Evolutionary conservation across 257 asterid species (phyloP).

Genomic region (Lycium ferocissimum): DNA sequence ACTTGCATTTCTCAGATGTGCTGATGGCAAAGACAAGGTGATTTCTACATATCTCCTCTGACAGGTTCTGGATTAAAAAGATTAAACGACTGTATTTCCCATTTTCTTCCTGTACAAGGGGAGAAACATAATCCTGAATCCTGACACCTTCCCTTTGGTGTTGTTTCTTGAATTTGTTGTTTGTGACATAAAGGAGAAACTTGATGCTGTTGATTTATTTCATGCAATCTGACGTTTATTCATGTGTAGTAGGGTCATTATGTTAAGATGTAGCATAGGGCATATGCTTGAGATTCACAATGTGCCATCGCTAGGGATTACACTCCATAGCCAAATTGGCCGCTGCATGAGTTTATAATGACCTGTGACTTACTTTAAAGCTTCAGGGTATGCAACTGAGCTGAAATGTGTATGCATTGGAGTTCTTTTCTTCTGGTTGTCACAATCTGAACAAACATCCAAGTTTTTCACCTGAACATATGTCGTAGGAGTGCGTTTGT

Average conservation of each 20-base stretch:
- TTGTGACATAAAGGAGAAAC: conserved; percentile 2
- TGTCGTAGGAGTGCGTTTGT: neutral
- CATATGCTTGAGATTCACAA: neutral
- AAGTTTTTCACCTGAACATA: neutral
- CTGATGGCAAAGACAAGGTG: conserved; percentile 10
- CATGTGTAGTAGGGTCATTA: neutral
- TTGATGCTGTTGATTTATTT: neutral
- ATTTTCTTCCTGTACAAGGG: neutral
- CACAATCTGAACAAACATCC: neutral
- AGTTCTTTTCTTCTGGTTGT: neutral
- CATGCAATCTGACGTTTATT: conserved; percentile 12
- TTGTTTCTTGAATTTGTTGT: neutral
- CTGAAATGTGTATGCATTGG: conserved; percentile 9
- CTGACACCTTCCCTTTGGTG: neutral
- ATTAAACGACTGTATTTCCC: neutral
- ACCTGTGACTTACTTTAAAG: neutral
- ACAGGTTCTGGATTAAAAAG: neutral
- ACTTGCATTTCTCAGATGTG: conserved; percentile 6
- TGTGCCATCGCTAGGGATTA: neutral
- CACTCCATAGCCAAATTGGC: neutral
- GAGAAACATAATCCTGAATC: conserved; percentile 21
- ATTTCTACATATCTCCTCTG: conserved; percentile 16
- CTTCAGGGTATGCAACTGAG: neutral
- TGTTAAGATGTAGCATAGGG: neutral
- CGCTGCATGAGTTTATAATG: neutral